Base-by-base conservation (phyloP, 768 basidiomycete genomes). In the Phanerochaete carnosa region DNA sequence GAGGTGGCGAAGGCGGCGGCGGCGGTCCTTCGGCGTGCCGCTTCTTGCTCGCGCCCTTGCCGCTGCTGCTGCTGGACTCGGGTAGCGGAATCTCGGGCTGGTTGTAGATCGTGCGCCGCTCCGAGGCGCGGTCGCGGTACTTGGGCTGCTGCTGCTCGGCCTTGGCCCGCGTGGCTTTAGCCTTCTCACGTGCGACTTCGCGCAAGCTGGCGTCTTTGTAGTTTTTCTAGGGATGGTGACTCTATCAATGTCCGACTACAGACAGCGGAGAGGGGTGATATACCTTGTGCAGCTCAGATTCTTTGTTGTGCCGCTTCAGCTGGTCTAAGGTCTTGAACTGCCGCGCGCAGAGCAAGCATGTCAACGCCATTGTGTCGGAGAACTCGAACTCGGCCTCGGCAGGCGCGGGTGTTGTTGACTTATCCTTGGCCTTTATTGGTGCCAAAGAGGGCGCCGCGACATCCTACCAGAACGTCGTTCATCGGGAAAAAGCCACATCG, bases 251-350 rank as follows among this genome's bases (percentile, higher is more conserved):
- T 43, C 19, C n/a, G 23, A 43, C 6, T 6, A 5, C 16, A 32
- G 51, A n/a, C 5, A 28, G 54, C 33, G 39, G 33, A 19, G 2
- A 37, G 2, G 7, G 6, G 33, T 3, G 45, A 29, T n/a, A 77
- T 77, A 80, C 96, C 91, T 98, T 98, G 76, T 99, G 97, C 64
- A 99, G 77, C 71, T 91, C 92, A 26, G 97, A 99, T 76, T 92
- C 93, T 67, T 87, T 89, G 71, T 92, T 94, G 72, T 99, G 97
- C 19, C 94, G 86, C 68, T 83, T 88, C 45, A 99, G 80, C 65
- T 92, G 87, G 26, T 96, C 94, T 59, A 89, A 66, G 3, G 83
- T 78, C 75, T 96, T 98, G 84, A 99, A 95, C 70, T 95, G 92
- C 30, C 97, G 83, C 43, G 94, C 86, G 70, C 97, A 99, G 15